A percentile compares a stretch with the other conserved stretches of the same genome.
These are phyloP conservation scores for Sherardia arvensis DNA, from an alignment of 257 asterid genomes.

Conservation along the genomic window DNA sequence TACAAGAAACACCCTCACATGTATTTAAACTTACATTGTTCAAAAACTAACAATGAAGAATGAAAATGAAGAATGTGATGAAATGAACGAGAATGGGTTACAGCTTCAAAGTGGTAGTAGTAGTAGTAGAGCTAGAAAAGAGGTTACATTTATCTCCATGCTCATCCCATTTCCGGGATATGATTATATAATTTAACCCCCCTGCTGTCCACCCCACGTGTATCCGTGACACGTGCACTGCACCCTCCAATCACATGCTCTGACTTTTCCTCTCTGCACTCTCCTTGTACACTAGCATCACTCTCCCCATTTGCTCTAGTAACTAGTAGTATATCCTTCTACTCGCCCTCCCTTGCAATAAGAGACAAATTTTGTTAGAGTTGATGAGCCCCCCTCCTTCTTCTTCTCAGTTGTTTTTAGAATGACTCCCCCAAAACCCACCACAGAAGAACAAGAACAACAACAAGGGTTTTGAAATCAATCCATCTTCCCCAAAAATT, in stretches of 20 bases:
- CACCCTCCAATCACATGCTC: conserved; percentile 41
- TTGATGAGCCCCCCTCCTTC: not conserved
- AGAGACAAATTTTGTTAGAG: conserved; percentile 40
- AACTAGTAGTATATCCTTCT: conserved; percentile 1
- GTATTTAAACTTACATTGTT: too few relatives aligned
- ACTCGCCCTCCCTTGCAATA: conserved; percentile 23
- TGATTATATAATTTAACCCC: not conserved
- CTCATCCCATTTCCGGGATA: not conserved
- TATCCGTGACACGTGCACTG: conserved; percentile 41
- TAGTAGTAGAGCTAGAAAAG: too few relatives aligned
- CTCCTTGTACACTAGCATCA: conserved; percentile 28
- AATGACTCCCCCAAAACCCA: not conserved
- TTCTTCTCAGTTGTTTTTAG: not conserved
- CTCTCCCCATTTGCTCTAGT: conserved; percentile 21
- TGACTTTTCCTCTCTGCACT: conserved; percentile 15
- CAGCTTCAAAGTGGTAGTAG: too few relatives aligned
- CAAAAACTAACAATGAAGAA: too few relatives aligned
- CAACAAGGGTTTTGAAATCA: not conserved
- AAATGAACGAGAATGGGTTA: too few relatives aligned
- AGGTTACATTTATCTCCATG: too few relatives aligned
- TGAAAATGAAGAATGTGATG: too few relatives aligned
- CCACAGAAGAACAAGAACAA: not conserved
- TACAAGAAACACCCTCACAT: too few relatives aligned
- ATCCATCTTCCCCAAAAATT: not conserved
- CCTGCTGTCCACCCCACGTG: conserved; percentile 61